Evolutionary conservation across 1,139 yeast genomes (phyloP).

Genomic region (Protomyces inundatus): DNA sequence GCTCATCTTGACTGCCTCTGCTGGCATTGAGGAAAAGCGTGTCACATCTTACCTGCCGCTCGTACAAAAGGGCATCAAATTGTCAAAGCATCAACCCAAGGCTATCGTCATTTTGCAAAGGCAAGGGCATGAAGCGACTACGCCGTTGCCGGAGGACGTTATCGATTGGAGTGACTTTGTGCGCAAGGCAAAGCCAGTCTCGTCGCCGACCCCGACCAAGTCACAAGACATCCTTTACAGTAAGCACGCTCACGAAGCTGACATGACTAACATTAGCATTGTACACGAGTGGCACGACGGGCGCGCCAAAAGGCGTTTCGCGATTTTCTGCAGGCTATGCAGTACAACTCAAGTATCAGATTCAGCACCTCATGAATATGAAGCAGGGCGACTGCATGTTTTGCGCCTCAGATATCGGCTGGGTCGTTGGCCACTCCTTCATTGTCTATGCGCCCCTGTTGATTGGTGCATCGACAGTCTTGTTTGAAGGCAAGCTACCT

Average conservation of each 20-base stretch:
- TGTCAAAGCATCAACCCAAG: slow-evolving; percentile 3
- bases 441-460: slow-evolving; percentile 19
- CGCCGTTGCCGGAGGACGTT: not conserved
- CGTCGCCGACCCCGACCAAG: slow-evolving; percentile 7
- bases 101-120: slow-evolving; percentile 8
- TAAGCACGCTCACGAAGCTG: not conserved
- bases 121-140: not conserved
- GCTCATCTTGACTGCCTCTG: slow-evolving; percentile 14
- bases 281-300: slow-evolving; percentile 24
- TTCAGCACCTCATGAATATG: slow-evolving; percentile 14
- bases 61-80: slow-evolving; percentile 6
- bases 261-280: not conserved
- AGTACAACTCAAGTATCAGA: slow-evolving; percentile 13
- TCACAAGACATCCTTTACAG: slow-evolving; percentile 9
- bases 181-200: slow-evolving; percentile 1
- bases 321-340: slow-evolving; percentile 7
- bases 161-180: slow-evolving; percentile 8
- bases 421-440: slow-evolving; percentile 24
- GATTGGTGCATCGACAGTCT: slow-evolving; percentile 12
- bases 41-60: slow-evolving; percentile 18
- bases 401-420: slow-evolving; percentile 18
- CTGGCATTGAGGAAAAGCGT: slow-evolving; percentile 18
- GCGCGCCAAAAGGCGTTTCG: slow-evolving; percentile 21
- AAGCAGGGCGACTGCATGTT: slow-evolving; percentile 4
- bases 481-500: slow-evolving; percentile 22